Conservation (phyloP, 2,329 filamentous ascomycete genomes). For the Phialophora expanda region DNA sequence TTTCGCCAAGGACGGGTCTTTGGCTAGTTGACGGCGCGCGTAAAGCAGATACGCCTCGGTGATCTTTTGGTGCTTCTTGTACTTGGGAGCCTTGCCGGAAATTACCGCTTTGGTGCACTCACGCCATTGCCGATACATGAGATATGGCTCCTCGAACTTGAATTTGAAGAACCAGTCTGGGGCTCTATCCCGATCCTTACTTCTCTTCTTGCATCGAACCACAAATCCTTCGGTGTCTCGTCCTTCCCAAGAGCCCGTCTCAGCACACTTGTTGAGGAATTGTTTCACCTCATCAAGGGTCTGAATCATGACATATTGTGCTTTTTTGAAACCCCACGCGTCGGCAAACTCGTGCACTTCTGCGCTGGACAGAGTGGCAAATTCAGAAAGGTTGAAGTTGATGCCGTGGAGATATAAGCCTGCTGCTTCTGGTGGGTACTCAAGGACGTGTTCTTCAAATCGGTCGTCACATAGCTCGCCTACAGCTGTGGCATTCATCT, state of each 20-base stretch:
- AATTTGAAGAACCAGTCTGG: constrained; percentile 99
- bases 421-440: constrained; percentile 79
- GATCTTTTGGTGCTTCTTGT: constrained; percentile 85
- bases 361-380: constrained; percentile 80
- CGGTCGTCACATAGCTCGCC: constrained; percentile 94
- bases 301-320: constrained; percentile 77
- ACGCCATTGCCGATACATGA: constrained; percentile 99
- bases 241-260: constrained; percentile 87
- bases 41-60: constrained; percentile 90
- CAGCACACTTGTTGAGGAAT: constrained; percentile 83
- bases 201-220: constrained; percentile 77
- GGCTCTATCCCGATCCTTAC: constrained; percentile 52
- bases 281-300: constrained; percentile 73
- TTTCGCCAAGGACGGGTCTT: constrained; percentile 70
- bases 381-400: constrained; percentile 92
- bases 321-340: constrained; percentile 91
- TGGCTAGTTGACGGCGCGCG: constrained; percentile 73
- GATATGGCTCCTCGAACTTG: constrained; percentile 98
- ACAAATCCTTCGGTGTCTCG: constrained; percentile 97
- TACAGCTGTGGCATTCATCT: constrained; percentile 89
- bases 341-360: constrained; percentile 90
- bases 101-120: constrained; percentile 95
- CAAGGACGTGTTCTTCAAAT: constrained; percentile 96
- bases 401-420: constrained; percentile 95
- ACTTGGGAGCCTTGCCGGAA: constrained; percentile 71